Percentiles rank a stretch among this genome's conserved stretches.
These are phyloP conservation scores for Syzygium aromaticum DNA, from an alignment of 345 rosid genomes.

Conservation along the genomic window DNA sequence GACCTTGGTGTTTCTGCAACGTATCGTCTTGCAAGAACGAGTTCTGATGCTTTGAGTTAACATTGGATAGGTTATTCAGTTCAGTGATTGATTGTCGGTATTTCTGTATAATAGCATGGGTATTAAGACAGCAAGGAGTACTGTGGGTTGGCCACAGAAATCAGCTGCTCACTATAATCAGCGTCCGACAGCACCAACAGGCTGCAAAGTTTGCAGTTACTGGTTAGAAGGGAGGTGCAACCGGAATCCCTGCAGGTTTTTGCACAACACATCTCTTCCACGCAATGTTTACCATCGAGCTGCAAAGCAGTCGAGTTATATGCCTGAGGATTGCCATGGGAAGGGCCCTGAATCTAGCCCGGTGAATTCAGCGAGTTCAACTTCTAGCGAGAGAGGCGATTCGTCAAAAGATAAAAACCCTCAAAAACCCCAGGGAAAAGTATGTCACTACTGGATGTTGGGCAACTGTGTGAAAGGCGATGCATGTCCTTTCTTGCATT, in stretches of 20 bases:
- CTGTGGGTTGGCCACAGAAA: background rate
- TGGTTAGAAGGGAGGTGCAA: constrained; percentile 21
- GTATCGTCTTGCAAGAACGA: background rate
- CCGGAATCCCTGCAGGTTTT: constrained; percentile 21
- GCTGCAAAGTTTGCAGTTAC: background rate
- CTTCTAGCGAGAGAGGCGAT: background rate
- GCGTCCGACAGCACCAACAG: background rate
- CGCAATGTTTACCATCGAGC: background rate
- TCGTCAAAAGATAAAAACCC: background rate
- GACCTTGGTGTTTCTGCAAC: background rate
- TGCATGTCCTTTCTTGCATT: constrained; percentile 16
- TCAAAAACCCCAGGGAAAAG: background rate
- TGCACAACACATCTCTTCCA: constrained; percentile 3
- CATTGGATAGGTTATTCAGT: background rate
- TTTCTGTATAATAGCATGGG: background rate
- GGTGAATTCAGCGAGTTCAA: background rate
- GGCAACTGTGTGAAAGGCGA: constrained; percentile 20
- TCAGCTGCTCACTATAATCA: background rate
- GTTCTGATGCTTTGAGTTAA: background rate
- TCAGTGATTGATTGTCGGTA: background rate
- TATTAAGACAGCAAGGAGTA: background rate
- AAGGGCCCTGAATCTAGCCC: background rate
- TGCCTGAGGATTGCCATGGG: background rate
- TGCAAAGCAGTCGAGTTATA: background rate
- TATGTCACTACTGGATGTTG: constrained; percentile 15